These are phyloP conservation scores for Juglanconis juglandina DNA, from an alignment of 2,329 filamentous ascomycete species.

Conservation along the genomic window DNA sequence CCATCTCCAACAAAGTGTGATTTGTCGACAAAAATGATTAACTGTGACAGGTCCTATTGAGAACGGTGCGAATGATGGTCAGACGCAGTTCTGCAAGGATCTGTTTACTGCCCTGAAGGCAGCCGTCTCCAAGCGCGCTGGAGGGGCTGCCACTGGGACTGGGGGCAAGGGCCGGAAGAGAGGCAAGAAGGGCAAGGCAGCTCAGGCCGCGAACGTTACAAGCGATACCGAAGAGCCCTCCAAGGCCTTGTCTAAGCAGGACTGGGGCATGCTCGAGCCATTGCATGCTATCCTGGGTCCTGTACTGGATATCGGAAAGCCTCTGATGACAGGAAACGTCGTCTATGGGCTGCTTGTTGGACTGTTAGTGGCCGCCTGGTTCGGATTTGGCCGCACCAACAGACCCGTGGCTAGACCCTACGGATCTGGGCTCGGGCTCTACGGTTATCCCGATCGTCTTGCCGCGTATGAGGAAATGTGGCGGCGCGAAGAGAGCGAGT, in stretches of 20 bases:
- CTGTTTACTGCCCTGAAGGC: constrained; percentile 71
- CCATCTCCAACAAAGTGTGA: constrained; percentile 5
- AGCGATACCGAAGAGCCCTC: constrained; percentile 36
- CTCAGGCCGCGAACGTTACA: constrained; percentile 41
- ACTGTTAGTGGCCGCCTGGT: constrained; percentile 71
- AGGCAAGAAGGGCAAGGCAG: constrained; percentile 49
- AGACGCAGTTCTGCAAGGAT: constrained; percentile 77
- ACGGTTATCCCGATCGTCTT: constrained; percentile 60
- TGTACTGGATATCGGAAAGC: constrained; percentile 63
- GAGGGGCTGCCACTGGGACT: constrained; percentile 43
- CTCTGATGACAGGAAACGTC: constrained; percentile 72
- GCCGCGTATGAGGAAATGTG: constrained; percentile 92
- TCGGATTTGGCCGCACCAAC: constrained; percentile 55
- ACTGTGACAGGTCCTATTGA: constrained; percentile 77
- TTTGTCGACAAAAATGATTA: constrained; percentile 4
- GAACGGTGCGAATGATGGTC: constrained; percentile 89
- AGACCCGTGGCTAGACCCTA: constrained; percentile 35
- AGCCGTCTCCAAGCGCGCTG: constrained; percentile 63
- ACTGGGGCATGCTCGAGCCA: constrained; percentile 83
- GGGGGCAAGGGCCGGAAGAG: constrained; percentile 60
- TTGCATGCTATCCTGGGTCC: constrained; percentile 68
- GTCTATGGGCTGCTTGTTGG: constrained; percentile 72
- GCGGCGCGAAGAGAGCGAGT: constrained; percentile 78
- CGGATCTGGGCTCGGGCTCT: constrained; percentile 37
- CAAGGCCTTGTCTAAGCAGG: constrained; percentile 41